These are phyloP conservation scores for Wallacemonas collosoma DNA, from an alignment of 208 protist genomes.

Conservation along the genomic window DNA sequence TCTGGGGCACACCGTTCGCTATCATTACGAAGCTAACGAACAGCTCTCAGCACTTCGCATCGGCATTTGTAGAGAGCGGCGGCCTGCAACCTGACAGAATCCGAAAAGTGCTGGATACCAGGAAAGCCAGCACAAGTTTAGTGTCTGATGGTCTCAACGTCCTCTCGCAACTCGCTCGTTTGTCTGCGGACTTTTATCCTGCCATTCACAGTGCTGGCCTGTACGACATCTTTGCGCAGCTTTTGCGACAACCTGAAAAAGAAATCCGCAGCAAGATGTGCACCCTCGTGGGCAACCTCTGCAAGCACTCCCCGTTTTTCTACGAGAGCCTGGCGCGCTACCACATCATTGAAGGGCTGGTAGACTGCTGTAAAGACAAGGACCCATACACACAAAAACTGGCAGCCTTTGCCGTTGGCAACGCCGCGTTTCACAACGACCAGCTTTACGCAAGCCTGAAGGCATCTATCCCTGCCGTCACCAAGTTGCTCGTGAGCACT, in stretches of 20 bases:
- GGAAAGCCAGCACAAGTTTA: constrained; percentile 64
- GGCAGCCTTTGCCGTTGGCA: constrained; percentile 95
- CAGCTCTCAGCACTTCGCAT: constrained; percentile 72
- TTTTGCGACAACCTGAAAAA: constrained; percentile 76
- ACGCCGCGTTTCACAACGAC: constrained; percentile 94
- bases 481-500: constrained; percentile 66
- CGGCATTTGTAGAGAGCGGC: constrained; percentile 84
- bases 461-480: constrained; percentile 76
- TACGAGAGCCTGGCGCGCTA: constrained; percentile 83
- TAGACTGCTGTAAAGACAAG: constrained; percentile 82
- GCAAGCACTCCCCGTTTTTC: constrained; percentile 93
- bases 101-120: constrained; percentile 70
- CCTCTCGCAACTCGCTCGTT: constrained; percentile 89
- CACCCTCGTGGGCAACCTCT: constrained; percentile 95
- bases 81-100: constrained; percentile 79
- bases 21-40: constrained; percentile 88
- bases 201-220: constrained; percentile 83
- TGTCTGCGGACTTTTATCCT: constrained; percentile 87
- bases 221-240: constrained; percentile 58
- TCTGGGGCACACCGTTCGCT: constrained; percentile 80
- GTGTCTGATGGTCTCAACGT: constrained; percentile 91
- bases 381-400: constrained; percentile 93
- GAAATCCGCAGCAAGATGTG: constrained; percentile 92
- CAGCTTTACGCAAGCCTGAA: constrained; percentile 82
- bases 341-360: constrained; percentile 70